Evolutionary conservation across 495 filamentous ascomycete genomes (phyloP), one percentile per base, ranked within the genome.

Genomic region (Amniculicola lignicola): DNA sequence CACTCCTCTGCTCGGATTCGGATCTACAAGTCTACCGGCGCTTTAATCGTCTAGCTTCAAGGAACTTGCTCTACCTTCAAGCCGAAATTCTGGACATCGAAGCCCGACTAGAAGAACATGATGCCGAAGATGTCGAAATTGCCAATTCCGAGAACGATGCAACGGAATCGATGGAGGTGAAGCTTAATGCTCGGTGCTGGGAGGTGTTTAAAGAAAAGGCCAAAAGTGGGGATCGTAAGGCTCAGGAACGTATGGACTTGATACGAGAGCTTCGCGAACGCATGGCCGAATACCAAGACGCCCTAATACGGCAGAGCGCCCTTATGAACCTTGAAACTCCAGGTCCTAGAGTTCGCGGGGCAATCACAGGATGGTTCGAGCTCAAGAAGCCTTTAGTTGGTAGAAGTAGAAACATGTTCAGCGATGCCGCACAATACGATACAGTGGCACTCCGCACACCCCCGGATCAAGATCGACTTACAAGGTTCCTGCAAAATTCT

Each of bases 21-120:
- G 49, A 54, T 9, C 49, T 54, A n/a, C 41, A 53, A 21, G 51
- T 62, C 37, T 62, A 44, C 33, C 53, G 59, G 12, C 44, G 59
- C 16, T 62, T 57, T 24, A 43, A 62, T 41, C 44, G 44, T 23
- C 46, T 62, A 12, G 27, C 43, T 15, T 43, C 59, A 7, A 31
- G 59, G 18, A 62, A 62, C 36, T 53, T 62, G 1, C 53, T 62
- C n/a, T 62, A 62, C 28, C 36, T 62, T 5, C 59, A 62, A 36
- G 53, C 49, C 21, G 45, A 62, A 21, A 49, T 62, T 10, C 51
- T 62, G 16, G 57, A 61, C 15, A 25, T 61, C 12, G 57, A 61
- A 42, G 19, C 39, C 9, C 27, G 50, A 15, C 24, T 54, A 14
- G 41, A 61, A 9, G 57, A 41, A 11, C 50, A 38, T 15, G 57